Evolutionary conservation across 305 asterid genomes (phyloP).

Genomic region (Coffea humblotiana): DNA sequence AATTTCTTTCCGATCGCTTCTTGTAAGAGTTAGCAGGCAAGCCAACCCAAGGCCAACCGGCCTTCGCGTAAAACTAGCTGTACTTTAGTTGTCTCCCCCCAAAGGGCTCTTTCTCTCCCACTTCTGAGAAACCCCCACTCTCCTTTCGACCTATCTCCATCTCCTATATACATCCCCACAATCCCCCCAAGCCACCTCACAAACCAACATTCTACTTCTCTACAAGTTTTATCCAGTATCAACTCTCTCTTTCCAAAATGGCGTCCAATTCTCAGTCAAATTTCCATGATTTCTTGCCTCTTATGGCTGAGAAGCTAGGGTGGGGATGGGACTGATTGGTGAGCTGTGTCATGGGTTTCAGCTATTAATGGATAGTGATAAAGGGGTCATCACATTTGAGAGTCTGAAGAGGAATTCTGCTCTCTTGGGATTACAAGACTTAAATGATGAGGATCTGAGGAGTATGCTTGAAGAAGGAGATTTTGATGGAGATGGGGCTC

Average conservation of each 20-base stretch:
- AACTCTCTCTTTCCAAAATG: slow-evolving; percentile 28
- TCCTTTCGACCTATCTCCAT: neutral
- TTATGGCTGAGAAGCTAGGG: slow-evolving; percentile 91
- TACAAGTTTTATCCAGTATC: neutral
- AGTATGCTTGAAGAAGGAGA: slow-evolving; percentile 79
- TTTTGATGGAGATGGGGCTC: slow-evolving; percentile 80
- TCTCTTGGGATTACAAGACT: slow-evolving; percentile 59
- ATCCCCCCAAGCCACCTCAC: neutral
- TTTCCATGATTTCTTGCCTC: slow-evolving; percentile 78
- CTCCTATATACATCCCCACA: slow-evolving; percentile 20
- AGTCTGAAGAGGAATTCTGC: slow-evolving; percentile 70
- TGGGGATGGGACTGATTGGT: slow-evolving; percentile 74
- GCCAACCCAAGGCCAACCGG: slow-evolving; percentile 6
- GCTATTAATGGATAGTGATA: slow-evolving; percentile 59
- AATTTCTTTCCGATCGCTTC: slow-evolving; percentile 23
- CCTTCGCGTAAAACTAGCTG: slow-evolving; percentile 25
- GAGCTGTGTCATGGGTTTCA: slow-evolving; percentile 79
- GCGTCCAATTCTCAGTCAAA: slow-evolving; percentile 40
- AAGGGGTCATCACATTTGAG: slow-evolving; percentile 70
- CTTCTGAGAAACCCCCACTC: slow-evolving; percentile 39
- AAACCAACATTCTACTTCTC: neutral
- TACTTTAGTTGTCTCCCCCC: slow-evolving; percentile 35
- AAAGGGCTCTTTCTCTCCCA: slow-evolving; percentile 27
- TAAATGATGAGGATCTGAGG: slow-evolving; percentile 61
- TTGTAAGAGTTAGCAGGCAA: neutral